Evolutionary conservation across 2,329 filamentous ascomycete species (phyloP), one percentile per base, ranked within the genome.

Genomic region (Capronia americana): DNA sequence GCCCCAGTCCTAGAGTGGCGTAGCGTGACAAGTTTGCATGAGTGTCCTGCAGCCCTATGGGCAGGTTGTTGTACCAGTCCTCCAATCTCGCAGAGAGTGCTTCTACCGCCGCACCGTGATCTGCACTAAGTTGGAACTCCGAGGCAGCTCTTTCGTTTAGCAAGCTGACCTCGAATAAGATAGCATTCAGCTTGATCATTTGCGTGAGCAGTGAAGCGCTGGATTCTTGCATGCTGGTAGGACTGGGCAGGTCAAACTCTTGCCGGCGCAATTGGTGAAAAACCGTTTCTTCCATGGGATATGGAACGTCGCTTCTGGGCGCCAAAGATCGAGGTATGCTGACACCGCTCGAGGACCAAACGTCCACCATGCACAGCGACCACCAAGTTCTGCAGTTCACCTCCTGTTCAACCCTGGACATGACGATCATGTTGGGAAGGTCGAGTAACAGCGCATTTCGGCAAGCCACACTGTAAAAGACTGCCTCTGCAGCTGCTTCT

Each of bases 321-420:
- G 65, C 55, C 32, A 80, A 72, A 57, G 77, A 74, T 12, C 76
- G 73, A 10, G 77, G 77, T 10, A 79, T 68, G 4, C 75, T 71
- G 3, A 79, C 71, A 1, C 78, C 78, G 11, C 75, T 73, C 1
- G 77, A 77, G 10, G 75, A 78, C 79, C 78, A 81, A 20, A 77
- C 74, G 59, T 80, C 79, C 53, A 79, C 78, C 79, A 80, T 80
- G 66, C 75, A 78, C 1, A 80, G 69, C 1, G 77, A 74, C 79
- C 79, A 80, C 77, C 78, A 80, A 5, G 75, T 75, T 73, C 75
- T 64, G 7, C 74, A 72, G 44, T 80, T 77, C 7, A 77, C 71
- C 64, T 81, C 77, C n/a, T 75, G 67, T n/a, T 78, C 73, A 0
- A 80, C 66, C 0, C 65, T 67, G 34, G 69, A 75, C 1, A 70